Conservation (phyloP, 164 flowering plant genomes). For the Kalanchoe fedtschenkoi region DNA sequence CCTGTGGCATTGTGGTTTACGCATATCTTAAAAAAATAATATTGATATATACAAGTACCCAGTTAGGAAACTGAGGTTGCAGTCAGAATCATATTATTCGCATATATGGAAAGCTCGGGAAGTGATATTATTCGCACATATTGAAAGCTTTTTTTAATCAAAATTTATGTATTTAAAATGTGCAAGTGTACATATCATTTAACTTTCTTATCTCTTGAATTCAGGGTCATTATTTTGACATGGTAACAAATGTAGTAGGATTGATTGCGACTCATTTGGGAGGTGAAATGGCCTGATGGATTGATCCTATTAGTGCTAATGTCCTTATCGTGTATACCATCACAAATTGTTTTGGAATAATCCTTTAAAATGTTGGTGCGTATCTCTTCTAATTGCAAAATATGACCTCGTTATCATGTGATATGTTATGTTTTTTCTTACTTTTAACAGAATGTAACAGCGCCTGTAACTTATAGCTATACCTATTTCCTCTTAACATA, state of each 20-base stretch:
- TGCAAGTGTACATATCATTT: background rate
- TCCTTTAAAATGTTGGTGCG: constrained; percentile 38
- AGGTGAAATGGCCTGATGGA: constrained; percentile 44
- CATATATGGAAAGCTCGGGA: constrained; percentile 59
- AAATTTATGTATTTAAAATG: background rate
- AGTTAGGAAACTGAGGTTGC: constrained; percentile 88
- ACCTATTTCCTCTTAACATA: too few relatives aligned
- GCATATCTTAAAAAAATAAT: constrained; percentile 74
- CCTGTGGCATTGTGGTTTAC: constrained; percentile 97
- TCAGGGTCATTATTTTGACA: constrained; percentile 60
- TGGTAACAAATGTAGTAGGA: constrained; percentile 53
- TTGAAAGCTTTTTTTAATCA: constrained; percentile 48
- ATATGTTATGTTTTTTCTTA: too few relatives aligned
- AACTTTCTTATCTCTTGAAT: background rate
- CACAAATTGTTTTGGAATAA: constrained; percentile 45
- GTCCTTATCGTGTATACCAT: constrained; percentile 53
- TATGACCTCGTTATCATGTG: too few relatives aligned
- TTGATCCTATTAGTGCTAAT: constrained; percentile 56
- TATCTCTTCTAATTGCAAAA: too few relatives aligned
- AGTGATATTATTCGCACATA: constrained; percentile 90
- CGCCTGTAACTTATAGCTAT: too few relatives aligned
- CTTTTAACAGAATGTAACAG: too few relatives aligned
- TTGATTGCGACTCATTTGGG: constrained; percentile 44
- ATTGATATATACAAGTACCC: constrained; percentile 88
- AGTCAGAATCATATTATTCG: too few relatives aligned